Conservation (phyloP, 179 eudicot genomes). For the Nepenthes alata region DNA sequence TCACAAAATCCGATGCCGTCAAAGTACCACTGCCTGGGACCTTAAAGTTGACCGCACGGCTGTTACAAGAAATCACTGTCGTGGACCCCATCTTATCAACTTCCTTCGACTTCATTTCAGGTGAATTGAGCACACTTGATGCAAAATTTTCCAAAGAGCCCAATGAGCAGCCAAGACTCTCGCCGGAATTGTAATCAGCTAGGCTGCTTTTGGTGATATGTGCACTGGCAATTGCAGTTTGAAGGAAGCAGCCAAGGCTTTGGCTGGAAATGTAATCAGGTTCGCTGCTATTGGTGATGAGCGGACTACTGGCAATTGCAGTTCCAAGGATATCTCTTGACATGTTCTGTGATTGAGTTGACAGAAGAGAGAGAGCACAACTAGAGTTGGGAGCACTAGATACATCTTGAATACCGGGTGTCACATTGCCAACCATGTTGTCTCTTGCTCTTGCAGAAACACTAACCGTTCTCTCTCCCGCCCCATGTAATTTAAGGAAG, state of each 20-base stretch:
- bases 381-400: constrained; percentile 11
- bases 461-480: constrained; percentile 9
- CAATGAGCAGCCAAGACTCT: background rate
- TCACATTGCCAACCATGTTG: constrained; percentile 4
- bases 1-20: constrained; percentile 2
- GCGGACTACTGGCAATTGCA: constrained; percentile 1
- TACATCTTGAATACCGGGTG: constrained; percentile 3
- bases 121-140: background rate
- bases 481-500: constrained; percentile 11
- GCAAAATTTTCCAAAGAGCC: background rate
- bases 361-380: constrained; percentile 55
- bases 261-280: background rate
- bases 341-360: constrained; percentile 20
- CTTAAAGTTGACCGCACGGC: constrained; percentile 5
- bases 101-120: no score
- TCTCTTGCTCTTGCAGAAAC: constrained; percentile 6
- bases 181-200: constrained; percentile 1
- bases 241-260: constrained; percentile 3
- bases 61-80: constrained; percentile 7
- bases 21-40: constrained; percentile 8
- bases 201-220: constrained; percentile 7
- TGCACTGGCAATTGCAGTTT: constrained; percentile 5
- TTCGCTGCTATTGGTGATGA: constrained; percentile 7
- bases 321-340: constrained; percentile 12
- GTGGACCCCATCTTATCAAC: no score